These are phyloP conservation scores for Zanthoxylum bungeanum DNA, from an alignment of 345 rosid genomes.

Conservation along the genomic window DNA sequence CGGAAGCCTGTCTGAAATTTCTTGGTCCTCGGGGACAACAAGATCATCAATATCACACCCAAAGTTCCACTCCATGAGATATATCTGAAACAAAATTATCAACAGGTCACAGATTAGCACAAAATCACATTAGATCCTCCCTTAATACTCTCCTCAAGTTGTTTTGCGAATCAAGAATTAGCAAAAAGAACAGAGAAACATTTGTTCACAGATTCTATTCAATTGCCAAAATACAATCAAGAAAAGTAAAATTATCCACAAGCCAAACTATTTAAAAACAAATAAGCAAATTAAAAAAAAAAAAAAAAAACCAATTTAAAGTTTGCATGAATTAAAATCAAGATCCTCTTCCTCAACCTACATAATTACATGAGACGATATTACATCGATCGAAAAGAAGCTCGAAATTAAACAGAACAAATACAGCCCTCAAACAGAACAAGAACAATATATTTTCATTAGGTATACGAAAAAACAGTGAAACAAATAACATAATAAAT, in stretches of 20 bases:
- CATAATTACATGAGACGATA: too few relatives aligned
- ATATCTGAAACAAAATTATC: slow-evolving; percentile 22
- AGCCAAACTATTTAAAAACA: too few relatives aligned
- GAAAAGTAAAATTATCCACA: too few relatives aligned
- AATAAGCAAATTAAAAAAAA: too few relatives aligned
- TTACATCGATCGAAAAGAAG: too few relatives aligned
- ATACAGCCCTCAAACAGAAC: too few relatives aligned
- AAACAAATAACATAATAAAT: neutral
- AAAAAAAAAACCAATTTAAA: too few relatives aligned
- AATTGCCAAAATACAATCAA: neutral
- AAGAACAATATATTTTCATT: neutral
- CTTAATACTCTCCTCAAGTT: too few relatives aligned
- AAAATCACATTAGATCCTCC: too few relatives aligned
- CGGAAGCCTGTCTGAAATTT: slow-evolving; percentile 39
- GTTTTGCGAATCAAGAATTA: neutral
- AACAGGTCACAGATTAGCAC: neutral
- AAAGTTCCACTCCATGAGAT: slow-evolving; percentile 46
- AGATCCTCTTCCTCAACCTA: too few relatives aligned
- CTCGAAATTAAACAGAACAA: neutral
- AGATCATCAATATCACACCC: slow-evolving; percentile 34
- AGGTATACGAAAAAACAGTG: neutral
- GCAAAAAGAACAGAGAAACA: neutral
- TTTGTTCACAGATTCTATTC: neutral
- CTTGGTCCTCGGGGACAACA: slow-evolving; percentile 44
- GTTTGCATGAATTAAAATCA: too few relatives aligned